Evolutionary conservation across 495 filamentous ascomycete genomes (phyloP), one percentile per base, ranked within the genome.

Genomic region (Parachaetomium inaequale): DNA sequence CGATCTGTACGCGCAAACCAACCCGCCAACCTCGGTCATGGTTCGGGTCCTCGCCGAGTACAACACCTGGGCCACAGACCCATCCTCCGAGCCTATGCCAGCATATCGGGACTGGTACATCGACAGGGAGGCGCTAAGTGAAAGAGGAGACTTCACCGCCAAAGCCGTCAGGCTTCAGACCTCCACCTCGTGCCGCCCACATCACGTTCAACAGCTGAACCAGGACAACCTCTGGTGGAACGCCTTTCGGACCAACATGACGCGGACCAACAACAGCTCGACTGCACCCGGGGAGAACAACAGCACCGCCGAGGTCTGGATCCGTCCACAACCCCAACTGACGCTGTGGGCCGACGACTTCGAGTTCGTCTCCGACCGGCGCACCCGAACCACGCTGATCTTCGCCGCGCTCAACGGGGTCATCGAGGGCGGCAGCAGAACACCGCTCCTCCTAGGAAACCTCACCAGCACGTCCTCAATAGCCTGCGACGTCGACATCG

Each of bases 341-440:
- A 66, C 68, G 0, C 17, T 70, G 11, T 74, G 65, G 67, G 66
- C 60, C 19, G 63, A 74, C 53, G 25, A 61, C 26, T 72, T 70
- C 32, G 47, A 59, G 26, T 72, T 74, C 36, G 51, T 62, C 11
- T 63, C 66, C 1, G 17, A 56, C 6, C 42, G 55, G 10, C 58
- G 57, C 31, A 72, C 69, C 28, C 38, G 38, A 7, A 61, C 71
- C 7, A 74, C 69, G 0, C 55, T 74, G 14, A 46, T 74, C 15
- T 72, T 74, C 32, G 69, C 69, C 45, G 69, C 71, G 2, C 55
- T 74, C 46, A 72, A 74, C 61, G 71, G 71, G 2, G 66, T 64
- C 2, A 74, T 74, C 26, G 62, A 68, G 5, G 66, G 68, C 14
- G 69, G 71, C 25, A 21, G 15, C 15, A 34, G 40, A 17, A 62